Percentiles rank a stretch among this genome's conserved stretches.
phyloP scores from a whole-genome alignment of 345 rosid species.

The Acer campestre region DNA sequence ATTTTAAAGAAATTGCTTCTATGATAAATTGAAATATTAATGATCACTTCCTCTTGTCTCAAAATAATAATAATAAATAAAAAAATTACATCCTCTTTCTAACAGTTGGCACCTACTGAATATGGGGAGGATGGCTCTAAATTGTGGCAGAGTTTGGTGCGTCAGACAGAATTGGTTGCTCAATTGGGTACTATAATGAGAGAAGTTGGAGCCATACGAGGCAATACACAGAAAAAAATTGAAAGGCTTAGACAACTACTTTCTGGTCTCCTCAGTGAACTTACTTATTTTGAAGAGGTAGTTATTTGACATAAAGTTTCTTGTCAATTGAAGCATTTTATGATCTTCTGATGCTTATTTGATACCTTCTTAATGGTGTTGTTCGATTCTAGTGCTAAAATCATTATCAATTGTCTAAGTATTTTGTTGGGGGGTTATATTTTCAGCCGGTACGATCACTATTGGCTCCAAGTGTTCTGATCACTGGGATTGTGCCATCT shows the following conservation, averaged over 20 bases:
- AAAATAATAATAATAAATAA: too few relatives aligned
- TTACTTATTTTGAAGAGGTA: conserved; percentile 97
- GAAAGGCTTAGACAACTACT: conserved; percentile 98
- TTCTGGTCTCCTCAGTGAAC: conserved; percentile 92
- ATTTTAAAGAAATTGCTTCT: conserved; percentile 1
- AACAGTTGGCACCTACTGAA: conserved; percentile 62
- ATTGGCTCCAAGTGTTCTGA: conserved; percentile 73
- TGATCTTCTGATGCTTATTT: conserved; percentile 18
- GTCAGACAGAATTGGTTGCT: conserved; percentile 94
- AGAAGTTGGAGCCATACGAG: conserved; percentile 94
- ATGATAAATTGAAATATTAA: not conserved
- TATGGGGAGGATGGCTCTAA: conserved; percentile 76
- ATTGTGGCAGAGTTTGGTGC: conserved; percentile 90
- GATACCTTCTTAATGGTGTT: conserved; percentile 10
- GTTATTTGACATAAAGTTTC: conserved; percentile 22
- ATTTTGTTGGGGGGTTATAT: conserved; percentile 22
- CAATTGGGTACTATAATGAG: conserved; percentile 86
- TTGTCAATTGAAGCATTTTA: conserved; percentile 17
- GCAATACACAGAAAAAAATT: conserved; percentile 95
- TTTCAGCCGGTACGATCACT: conserved; percentile 95
- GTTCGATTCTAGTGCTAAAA: conserved; percentile 12
- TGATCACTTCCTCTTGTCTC: conserved; percentile 15
- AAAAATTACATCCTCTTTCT: conserved; percentile 24
- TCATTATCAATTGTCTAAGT: conserved; percentile 1
- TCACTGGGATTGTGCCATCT: conserved; percentile 85